Percentiles rank a stretch among this genome's conserved stretches.
Evolutionary conservation across 345 rosid species (phyloP).

Genomic region (Syzygium aromaticum): DNA sequence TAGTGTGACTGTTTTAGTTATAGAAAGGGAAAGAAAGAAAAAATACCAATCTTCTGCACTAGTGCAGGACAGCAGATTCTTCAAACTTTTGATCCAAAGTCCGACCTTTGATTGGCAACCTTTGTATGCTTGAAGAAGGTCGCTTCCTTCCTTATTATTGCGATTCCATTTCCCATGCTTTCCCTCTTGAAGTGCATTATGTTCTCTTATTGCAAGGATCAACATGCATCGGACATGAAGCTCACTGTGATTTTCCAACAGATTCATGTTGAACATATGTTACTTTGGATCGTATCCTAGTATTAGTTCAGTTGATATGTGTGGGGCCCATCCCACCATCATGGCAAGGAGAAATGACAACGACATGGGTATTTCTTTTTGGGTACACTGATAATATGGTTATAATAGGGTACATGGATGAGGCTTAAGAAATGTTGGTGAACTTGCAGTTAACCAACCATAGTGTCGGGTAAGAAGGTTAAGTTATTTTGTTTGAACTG

Average conservation of each 20-base stretch:
- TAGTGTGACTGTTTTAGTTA: neutral
- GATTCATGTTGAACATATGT: neutral
- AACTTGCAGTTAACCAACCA: neutral
- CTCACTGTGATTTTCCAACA: neutral
- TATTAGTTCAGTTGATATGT: neutral
- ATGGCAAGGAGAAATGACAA: neutral
- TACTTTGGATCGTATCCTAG: neutral
- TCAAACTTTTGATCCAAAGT: neutral
- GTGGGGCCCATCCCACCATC: neutral
- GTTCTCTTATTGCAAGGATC: neutral
- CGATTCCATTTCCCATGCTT: neutral
- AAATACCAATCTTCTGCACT: neutral
- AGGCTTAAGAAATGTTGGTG: neutral
- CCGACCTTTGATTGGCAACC: neutral
- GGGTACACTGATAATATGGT: neutral
- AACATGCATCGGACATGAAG: neutral
- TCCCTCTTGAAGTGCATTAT: neutral
- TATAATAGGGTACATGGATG: neutral
- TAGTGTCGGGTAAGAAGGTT: neutral
- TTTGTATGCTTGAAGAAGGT: neutral
- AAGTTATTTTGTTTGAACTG: neutral
- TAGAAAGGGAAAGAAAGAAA: neutral
- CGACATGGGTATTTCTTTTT: neutral
- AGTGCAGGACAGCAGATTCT: neutral
- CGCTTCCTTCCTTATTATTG: neutral